phyloP scores from a whole-genome alignment of 202 grass and related monocot genomes.

The Hordeum pubiflorum region DNA sequence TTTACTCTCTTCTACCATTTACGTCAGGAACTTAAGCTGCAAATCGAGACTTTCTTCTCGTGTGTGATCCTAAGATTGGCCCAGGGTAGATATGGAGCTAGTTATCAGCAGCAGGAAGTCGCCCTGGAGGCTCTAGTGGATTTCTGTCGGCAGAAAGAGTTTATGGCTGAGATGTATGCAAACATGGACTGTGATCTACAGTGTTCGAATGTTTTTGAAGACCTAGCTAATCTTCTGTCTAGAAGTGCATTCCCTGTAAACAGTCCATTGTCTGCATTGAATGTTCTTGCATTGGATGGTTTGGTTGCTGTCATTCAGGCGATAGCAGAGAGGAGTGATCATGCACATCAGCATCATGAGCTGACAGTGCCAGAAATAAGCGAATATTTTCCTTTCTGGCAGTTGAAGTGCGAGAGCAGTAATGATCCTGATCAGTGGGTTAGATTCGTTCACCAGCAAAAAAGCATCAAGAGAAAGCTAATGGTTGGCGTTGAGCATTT shows the following conservation, averaged over 20 bases:
- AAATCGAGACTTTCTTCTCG: slow-evolving; percentile 93
- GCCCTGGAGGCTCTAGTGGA: slow-evolving; percentile 86
- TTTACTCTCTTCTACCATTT: slow-evolving; percentile 92
- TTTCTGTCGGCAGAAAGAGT: slow-evolving; percentile 93
- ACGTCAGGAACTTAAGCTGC: slow-evolving; percentile 79
- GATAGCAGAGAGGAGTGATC: slow-evolving; percentile 67
- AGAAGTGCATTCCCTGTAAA: slow-evolving; percentile 93
- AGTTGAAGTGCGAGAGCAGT: slow-evolving; percentile 59
- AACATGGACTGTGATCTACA: slow-evolving; percentile 97
- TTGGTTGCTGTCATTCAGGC: slow-evolving; percentile 75
- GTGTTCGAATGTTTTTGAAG: slow-evolving; percentile 95
- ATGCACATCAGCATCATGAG: slow-evolving; percentile 45
- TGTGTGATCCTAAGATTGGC: slow-evolving; percentile 86
- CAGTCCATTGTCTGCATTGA: slow-evolving; percentile 79
- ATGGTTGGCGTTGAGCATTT: slow-evolving; percentile 89
- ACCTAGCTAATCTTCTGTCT: slow-evolving; percentile 87
- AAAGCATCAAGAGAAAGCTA: slow-evolving; percentile 83
- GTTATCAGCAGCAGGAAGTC: slow-evolving; percentile 97
- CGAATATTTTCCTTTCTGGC: slow-evolving; percentile 93
- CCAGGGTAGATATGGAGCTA: slow-evolving; percentile 76
- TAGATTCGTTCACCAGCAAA: slow-evolving; percentile 70
- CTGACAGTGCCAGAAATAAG: slow-evolving; percentile 54
- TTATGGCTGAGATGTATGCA: slow-evolving; percentile 97
- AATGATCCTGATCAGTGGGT: slow-evolving; percentile 75
- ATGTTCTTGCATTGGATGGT: slow-evolving; percentile 90